Evolutionary conservation across 1,139 yeast species (phyloP).

Genomic region (Lodderomyces pseudojiufengensis): DNA sequence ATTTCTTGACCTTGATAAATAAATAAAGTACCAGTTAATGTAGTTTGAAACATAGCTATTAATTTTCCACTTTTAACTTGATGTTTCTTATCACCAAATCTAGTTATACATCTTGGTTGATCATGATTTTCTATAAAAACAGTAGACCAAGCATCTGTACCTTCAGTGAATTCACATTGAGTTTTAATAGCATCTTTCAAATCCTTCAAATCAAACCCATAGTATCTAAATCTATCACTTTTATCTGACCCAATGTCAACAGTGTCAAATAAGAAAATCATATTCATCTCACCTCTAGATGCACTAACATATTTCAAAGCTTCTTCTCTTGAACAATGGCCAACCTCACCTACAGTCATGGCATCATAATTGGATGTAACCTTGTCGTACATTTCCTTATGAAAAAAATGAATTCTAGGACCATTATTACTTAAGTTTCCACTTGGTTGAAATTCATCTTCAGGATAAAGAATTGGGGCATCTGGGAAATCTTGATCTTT

Average conservation of each 20-base stretch:
- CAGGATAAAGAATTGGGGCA: constrained; percentile 45
- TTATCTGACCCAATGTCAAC: constrained; percentile 41
- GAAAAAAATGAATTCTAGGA: constrained; percentile 55
- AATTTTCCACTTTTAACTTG: constrained; percentile 40
- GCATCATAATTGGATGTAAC: constrained; percentile 48
- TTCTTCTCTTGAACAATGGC: constrained; percentile 38
- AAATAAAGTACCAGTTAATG: constrained; percentile 55
- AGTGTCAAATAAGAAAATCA: constrained; percentile 49
- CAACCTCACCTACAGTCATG: constrained; percentile 58
- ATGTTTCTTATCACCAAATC: constrained; percentile 45
- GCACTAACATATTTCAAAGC: constrained; percentile 49
- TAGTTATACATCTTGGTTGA: constrained; percentile 50
- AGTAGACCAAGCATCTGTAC: constrained; percentile 60
- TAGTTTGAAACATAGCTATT: constrained; percentile 42
- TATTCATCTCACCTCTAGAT: constrained; percentile 45
- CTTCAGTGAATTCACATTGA: constrained; percentile 38
- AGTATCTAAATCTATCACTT: constrained; percentile 30
- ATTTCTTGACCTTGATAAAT: constrained; percentile 62
- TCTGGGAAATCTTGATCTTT: constrained; percentile 47
- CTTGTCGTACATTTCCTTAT: constrained; percentile 47
- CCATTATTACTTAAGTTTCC: constrained; percentile 36
- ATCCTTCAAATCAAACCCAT: constrained; percentile 36
- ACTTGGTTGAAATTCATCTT: constrained; percentile 38
- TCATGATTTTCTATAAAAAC: constrained; percentile 57
- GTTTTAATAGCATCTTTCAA: constrained; percentile 39